A percentile compares a stretch with the other conserved stretches of the same genome.
These are phyloP conservation scores for Coemansia reversa DNA, from an alignment of 192 early-diverging fungal genomes.

Conservation along the genomic window DNA sequence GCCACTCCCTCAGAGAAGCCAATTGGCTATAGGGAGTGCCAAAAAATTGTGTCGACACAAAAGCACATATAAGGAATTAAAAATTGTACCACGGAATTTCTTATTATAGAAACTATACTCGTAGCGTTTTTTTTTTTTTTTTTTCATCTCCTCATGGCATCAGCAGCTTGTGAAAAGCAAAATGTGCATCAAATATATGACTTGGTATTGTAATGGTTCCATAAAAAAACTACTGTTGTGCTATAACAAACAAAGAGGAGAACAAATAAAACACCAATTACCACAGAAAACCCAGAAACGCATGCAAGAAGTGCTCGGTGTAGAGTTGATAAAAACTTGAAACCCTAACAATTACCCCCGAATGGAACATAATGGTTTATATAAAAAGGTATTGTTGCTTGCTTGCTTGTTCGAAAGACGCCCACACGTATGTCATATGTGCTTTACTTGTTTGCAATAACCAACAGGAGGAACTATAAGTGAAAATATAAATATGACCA, in stretches of 20 bases:
- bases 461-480: constrained; percentile 55
- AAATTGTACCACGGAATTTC: no score
- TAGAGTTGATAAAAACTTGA: background rate
- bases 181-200: no score
- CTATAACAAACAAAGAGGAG: background rate
- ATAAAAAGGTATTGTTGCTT: background rate
- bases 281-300: background rate
- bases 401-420: constrained; percentile 9
- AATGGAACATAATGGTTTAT: background rate
- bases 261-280: background rate
- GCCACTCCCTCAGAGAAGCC: no score
- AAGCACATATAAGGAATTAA: no score
- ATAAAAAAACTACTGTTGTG: background rate
- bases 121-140: no score
- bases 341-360: background rate
- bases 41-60: no score
- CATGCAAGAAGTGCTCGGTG: background rate
- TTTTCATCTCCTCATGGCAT: no score
- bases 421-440: background rate
- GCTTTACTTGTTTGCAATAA: constrained; percentile 50
- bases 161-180: no score
- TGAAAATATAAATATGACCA: constrained; percentile 6
- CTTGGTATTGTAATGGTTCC: no score
- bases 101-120: no score
- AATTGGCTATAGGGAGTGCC: no score